Conservation (phyloP, 768 basidiomycete genomes). For the Tricholoma sp. region DNA sequence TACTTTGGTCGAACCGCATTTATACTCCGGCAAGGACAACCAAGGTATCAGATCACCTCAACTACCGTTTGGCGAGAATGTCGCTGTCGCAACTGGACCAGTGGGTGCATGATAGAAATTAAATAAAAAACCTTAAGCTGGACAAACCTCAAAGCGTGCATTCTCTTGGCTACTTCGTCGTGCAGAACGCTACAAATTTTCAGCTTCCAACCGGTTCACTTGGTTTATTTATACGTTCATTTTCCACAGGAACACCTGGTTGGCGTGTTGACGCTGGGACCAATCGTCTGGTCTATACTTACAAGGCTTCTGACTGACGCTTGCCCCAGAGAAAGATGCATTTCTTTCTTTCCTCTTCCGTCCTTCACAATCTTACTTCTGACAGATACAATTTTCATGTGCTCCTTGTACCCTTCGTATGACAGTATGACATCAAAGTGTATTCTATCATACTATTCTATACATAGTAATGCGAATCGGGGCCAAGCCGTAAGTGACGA, state of each 20-base stretch:
- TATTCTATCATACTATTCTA: slow-evolving; percentile 35
- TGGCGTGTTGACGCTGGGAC: slow-evolving; percentile 6
- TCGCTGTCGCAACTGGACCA: slow-evolving; percentile 44
- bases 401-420: slow-evolving; percentile 29
- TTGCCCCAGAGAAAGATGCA: slow-evolving; percentile 12
- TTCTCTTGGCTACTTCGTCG: slow-evolving; percentile 5
- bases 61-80: slow-evolving; percentile 57
- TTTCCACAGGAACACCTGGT: slow-evolving; percentile 22
- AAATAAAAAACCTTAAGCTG: neutral
- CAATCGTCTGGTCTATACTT: neutral
- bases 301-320: slow-evolving; percentile 11
- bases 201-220: slow-evolving; percentile 24
- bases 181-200: slow-evolving; percentile 15
- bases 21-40: slow-evolving; percentile 38
- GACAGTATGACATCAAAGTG: slow-evolving; percentile 30
- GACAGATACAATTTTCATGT: slow-evolving; percentile 9
- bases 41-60: slow-evolving; percentile 54
- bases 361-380: slow-evolving; percentile 2
- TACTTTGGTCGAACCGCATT: slow-evolving; percentile 33
- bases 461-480: slow-evolving; percentile 17
- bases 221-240: slow-evolving; percentile 41
- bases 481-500: neutral
- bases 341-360: slow-evolving; percentile 11
- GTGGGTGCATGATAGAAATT: slow-evolving; percentile 34
- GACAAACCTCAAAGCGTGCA: slow-evolving; percentile 6